phyloP scores from a whole-genome alignment of 2,329 filamentous ascomycete species.

The Cladosporium colombiae region DNA sequence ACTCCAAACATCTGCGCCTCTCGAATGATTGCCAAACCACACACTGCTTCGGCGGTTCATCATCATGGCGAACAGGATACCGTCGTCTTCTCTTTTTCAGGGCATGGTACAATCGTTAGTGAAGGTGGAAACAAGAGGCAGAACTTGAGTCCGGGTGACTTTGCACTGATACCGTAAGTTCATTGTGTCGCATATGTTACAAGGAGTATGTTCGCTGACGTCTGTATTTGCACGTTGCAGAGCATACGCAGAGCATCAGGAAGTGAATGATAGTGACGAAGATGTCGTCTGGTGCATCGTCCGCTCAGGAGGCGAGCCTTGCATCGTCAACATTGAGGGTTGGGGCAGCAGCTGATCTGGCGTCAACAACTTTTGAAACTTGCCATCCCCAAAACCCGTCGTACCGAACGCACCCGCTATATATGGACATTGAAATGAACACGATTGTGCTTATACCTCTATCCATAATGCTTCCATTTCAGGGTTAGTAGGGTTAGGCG shows the following conservation, averaged over 20 bases:
- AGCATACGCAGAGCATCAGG: conserved; percentile 69
- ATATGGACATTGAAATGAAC: neutral
- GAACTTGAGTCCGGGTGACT: conserved; percentile 64
- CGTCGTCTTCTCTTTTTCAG: conserved; percentile 64
- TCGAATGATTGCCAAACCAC: conserved; percentile 64
- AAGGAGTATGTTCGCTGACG: neutral
- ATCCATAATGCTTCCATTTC: neutral
- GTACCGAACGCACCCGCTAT: neutral
- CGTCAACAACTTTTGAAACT: neutral
- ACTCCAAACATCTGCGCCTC: conserved; percentile 68
- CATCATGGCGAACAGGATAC: conserved; percentile 73
- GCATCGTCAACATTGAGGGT: conserved; percentile 62
- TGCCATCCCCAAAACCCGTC: neutral
- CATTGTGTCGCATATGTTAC: neutral
- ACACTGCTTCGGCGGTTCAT: conserved; percentile 62
- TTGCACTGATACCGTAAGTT: conserved; percentile 62
- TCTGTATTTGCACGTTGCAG: neutral
- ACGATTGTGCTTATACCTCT: neutral
- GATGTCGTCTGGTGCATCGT: conserved; percentile 68
- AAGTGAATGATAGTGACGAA: conserved; percentile 65
- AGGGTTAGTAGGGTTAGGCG: neutral
- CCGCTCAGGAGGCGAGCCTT: conserved; percentile 60
- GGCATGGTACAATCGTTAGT: conserved; percentile 62
- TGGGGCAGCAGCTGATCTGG: conserved; percentile 53
- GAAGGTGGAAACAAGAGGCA: conserved; percentile 58